A percentile compares a stretch with the other conserved stretches of the same genome.
Conservation (phyloP, 495 filamentous ascomycete species). For the Neurospora sublineolata region DNA sequence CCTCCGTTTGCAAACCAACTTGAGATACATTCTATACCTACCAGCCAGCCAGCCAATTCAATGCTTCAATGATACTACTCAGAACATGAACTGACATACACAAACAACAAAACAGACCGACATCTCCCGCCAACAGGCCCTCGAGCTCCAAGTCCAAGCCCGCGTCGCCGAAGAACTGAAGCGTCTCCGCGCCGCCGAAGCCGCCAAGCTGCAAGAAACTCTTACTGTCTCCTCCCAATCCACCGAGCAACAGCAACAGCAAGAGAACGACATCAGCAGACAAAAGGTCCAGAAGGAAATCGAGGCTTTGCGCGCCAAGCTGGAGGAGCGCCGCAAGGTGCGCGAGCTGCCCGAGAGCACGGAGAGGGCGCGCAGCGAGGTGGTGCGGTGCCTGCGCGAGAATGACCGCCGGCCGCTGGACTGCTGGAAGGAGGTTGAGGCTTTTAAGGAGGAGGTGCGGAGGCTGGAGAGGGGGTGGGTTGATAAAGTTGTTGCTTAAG, state of each 20-base stretch:
- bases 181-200: conserved; percentile 50
- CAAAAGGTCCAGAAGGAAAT: conserved; percentile 24
- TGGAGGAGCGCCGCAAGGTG: conserved; percentile 65
- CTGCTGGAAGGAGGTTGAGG: conserved; percentile 91
- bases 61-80: background rate
- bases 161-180: conserved; percentile 80
- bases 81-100: background rate
- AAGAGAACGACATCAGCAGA: conserved; percentile 11
- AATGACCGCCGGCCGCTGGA: conserved; percentile 86
- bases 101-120: conserved; percentile 50
- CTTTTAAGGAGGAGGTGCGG: conserved; percentile 78
- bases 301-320: conserved; percentile 57
- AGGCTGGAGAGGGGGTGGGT: conserved; percentile 78
- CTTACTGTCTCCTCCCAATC: conserved; percentile 16
- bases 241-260: conserved; percentile 5
- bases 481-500: conserved; percentile 53
- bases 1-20: background rate
- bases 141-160: conserved; percentile 79
- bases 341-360: conserved; percentile 48
- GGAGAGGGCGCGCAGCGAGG: conserved; percentile 59
- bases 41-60: background rate
- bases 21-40: background rate
- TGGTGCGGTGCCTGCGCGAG: conserved; percentile 70
- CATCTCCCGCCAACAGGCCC: conserved; percentile 64
- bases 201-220: conserved; percentile 49